Base-by-base conservation (phyloP, 352 stramenopile genomes). In the Phytophthora macrochlamydospora region DNA sequence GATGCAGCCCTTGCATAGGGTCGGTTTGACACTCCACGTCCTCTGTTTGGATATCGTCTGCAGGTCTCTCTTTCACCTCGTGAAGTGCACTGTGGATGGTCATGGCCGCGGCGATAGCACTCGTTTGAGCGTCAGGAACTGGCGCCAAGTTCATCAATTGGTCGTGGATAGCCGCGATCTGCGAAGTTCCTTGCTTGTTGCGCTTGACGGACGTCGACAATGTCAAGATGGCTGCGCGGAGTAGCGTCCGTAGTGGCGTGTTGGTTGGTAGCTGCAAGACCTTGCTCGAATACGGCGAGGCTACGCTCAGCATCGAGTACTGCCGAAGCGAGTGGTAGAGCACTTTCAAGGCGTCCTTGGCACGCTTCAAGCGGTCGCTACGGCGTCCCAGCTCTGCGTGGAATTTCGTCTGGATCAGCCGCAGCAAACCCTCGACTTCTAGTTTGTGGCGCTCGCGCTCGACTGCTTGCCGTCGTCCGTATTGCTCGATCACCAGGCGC, bases 401-500 rank as follows among this genome's bases (percentile, higher is more conserved):
- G 49, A 90, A 90, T 44, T 90, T 89, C 7, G 75, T 75, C 46
- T 92, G 84, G 11, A 89, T 75, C 13, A 88, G 56, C 44, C 78
- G 46, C 31, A 92, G 68, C 18, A 91, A 59, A 3, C 79, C 76
- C 43, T 92, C 84, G 42, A 92, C 77, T 60, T 92, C 78, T n/a
- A 80, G 40, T 4, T 77, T 78, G 49, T 91, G 81, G n/a, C 74
- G 74, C 38, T 86, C 71, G 54, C 74, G 79, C 43, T 87, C 78
- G 24, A 90, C 73, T 42, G 49, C 66, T 51, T 90, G 84, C 1
- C 78, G 71, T n/a, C 79, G 72, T 42, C 82, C 81, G 49, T 86
- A 90, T 65, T 92, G 84, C 31, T 90, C 79, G 46, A 92, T 77
- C n/a, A 92, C 71, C 7, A 92, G 59, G 4, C 66, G 72, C 64